Conservation (phyloP, 176 grass and related monocot genomes). For the Aegilops tauschii region DNA sequence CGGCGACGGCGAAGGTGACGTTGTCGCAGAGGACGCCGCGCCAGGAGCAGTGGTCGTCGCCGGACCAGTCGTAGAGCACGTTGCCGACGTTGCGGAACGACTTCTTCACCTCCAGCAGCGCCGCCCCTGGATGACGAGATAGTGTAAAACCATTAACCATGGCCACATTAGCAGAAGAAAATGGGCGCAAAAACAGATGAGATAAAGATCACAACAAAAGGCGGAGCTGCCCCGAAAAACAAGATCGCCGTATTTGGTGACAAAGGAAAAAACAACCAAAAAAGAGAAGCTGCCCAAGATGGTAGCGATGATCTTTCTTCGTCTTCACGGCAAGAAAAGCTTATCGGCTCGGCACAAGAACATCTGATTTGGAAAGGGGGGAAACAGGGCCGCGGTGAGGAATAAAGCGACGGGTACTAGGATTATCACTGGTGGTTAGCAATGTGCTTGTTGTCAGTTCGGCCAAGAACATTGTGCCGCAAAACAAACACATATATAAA, state of each 20-base stretch:
- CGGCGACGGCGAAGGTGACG: conserved; percentile 77
- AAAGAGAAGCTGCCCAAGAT: background rate
- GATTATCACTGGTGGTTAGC: background rate
- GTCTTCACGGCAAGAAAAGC: background rate
- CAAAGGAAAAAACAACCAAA: background rate
- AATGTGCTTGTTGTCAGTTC: background rate
- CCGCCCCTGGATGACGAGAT: conserved; percentile 41
- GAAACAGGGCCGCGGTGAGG: background rate
- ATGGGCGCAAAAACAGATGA: background rate
- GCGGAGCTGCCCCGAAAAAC: too few relatives aligned
- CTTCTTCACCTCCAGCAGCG: conserved; percentile 89
- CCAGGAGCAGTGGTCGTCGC: conserved; percentile 76
- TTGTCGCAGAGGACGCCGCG: conserved; percentile 93
- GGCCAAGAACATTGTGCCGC: background rate
- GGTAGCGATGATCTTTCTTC: background rate
- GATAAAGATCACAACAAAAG: too few relatives aligned
- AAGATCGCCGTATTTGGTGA: too few relatives aligned
- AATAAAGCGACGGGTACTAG: background rate
- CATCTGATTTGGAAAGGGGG: conserved; percentile 14
- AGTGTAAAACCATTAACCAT: background rate
- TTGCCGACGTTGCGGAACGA: conserved; percentile 96
- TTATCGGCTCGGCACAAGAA: background rate
- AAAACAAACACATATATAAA: background rate
- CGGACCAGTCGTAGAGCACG: conserved; percentile 83
- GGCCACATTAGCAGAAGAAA: conserved; percentile 2